These are phyloP conservation scores for Leccinum subgranulosum DNA, from an alignment of 768 basidiomycete species.

Conservation along the genomic window DNA sequence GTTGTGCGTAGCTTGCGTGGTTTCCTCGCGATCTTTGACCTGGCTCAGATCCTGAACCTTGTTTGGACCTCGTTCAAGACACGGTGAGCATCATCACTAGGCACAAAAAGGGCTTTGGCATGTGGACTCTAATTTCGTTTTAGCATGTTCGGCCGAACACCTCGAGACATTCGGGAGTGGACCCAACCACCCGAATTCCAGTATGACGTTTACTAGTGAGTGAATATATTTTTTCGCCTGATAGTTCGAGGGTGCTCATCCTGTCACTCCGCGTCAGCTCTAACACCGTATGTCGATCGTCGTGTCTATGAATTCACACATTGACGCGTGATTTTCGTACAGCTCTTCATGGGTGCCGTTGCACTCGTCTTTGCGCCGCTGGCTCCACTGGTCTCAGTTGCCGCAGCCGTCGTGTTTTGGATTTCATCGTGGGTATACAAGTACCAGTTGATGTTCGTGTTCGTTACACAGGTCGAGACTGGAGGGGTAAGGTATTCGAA, in stretches of 20 bases:
- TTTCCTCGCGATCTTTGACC: conserved; percentile 90
- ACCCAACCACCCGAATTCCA: conserved; percentile 89
- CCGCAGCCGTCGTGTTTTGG: conserved; percentile 86
- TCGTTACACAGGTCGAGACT: conserved; percentile 82
- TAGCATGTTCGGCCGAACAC: conserved; percentile 83
- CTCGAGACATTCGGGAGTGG: conserved; percentile 86
- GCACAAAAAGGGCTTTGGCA: not conserved
- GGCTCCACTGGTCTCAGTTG: conserved; percentile 84
- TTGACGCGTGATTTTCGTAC: conserved; percentile 7
- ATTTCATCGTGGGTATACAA: conserved; percentile 86
- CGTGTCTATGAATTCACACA: not conserved
- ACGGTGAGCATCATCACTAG: conserved; percentile 41
- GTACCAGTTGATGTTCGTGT: conserved; percentile 96
- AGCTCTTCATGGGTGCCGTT: conserved; percentile 92
- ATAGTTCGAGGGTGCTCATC: not conserved
- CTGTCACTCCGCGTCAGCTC: conserved; percentile 35
- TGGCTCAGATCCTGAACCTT: conserved; percentile 93
- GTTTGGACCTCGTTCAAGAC: conserved; percentile 84
- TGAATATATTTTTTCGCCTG: conserved; percentile 10
- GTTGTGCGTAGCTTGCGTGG: conserved; percentile 68
- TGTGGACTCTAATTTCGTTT: not conserved
- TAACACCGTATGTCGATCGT: conserved; percentile 46
- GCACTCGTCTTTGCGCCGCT: conserved; percentile 92
- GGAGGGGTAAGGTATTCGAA: conserved; percentile 68
- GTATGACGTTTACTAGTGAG: conserved; percentile 81